These are phyloP conservation scores for Colletotrichum sp. DNA, from an alignment of 2,329 filamentous ascomycete species.

Conservation along the genomic window DNA sequence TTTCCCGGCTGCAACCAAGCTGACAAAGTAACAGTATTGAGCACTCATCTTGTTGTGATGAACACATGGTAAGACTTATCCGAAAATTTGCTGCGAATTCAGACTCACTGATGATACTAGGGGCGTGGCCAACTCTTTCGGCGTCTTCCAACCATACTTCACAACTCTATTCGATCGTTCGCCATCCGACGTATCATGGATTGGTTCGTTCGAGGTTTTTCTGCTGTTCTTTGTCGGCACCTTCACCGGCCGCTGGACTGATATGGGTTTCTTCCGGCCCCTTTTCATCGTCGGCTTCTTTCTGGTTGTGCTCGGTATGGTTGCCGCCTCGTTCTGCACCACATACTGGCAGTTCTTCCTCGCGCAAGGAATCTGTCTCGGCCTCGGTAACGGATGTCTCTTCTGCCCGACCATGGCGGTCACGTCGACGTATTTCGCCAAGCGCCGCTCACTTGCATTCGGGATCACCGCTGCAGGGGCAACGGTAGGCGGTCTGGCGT, in stretches of 20 bases:
- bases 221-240: constrained; percentile 60
- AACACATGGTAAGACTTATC: constrained; percentile 47
- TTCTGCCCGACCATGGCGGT: constrained; percentile 71
- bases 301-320: constrained; percentile 51
- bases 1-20: neutral
- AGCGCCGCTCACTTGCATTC: constrained; percentile 62
- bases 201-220: constrained; percentile 59
- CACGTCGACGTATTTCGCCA: constrained; percentile 69
- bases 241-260: constrained; percentile 56
- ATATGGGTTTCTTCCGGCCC: constrained; percentile 56
- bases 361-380: constrained; percentile 58
- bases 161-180: constrained; percentile 38
- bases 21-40: constrained; percentile 30
- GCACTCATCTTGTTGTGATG: constrained; percentile 51
- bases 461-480: constrained; percentile 67
- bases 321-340: constrained; percentile 47
- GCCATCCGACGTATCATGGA: constrained; percentile 57
- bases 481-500: constrained; percentile 60
- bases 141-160: constrained; percentile 61
- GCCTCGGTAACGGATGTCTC: constrained; percentile 64
- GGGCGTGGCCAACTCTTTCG: constrained; percentile 62
- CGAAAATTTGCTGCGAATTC: neutral
- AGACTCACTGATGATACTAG: constrained; percentile 22
- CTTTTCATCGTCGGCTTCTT: constrained; percentile 43
- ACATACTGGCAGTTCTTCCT: constrained; percentile 62